Conservation (phyloP, 495 filamentous ascomycete genomes). For the Halenospora varia region DNA sequence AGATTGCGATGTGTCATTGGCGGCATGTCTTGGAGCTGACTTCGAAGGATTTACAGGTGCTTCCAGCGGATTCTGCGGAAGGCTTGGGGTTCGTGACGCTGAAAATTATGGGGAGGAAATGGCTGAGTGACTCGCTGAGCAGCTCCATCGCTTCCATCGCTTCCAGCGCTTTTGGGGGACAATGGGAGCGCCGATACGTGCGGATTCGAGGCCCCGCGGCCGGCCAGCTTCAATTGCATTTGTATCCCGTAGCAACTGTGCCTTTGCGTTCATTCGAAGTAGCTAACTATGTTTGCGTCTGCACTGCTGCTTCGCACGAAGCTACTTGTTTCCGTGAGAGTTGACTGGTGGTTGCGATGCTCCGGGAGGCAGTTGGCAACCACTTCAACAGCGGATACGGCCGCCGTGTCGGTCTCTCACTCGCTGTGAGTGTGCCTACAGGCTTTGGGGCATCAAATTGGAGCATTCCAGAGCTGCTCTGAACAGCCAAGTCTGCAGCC, state of each 20-base stretch:
- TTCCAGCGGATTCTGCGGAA: conserved; percentile 8
- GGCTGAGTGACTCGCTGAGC: conserved; percentile 2
- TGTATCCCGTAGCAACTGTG: too few relatives aligned
- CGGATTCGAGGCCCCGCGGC: neutral
- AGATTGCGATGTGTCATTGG: conserved; percentile 11
- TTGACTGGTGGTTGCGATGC: neutral
- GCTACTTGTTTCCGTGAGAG: neutral
- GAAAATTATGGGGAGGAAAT: neutral
- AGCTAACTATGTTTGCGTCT: neutral
- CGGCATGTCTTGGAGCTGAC: neutral
- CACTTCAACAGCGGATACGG: neutral
- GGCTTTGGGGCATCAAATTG: neutral
- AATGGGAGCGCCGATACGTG: too few relatives aligned
- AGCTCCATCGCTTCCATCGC: too few relatives aligned
- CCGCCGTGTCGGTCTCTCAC: neutral
- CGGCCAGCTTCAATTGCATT: neutral
- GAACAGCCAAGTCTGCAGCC: neutral
- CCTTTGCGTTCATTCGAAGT: too few relatives aligned
- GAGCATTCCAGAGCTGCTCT: neutral
- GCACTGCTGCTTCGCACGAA: neutral
- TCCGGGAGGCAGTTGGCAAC: neutral
- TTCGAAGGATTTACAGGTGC: neutral
- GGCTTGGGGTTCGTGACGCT: neutral
- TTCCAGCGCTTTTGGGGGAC: too few relatives aligned
- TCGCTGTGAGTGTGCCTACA: neutral